Percentiles rank a stretch among this genome's conserved stretches.
Evolutionary conservation across 345 rosid genomes (phyloP).

Genomic region (Murraya paniculata): DNA sequence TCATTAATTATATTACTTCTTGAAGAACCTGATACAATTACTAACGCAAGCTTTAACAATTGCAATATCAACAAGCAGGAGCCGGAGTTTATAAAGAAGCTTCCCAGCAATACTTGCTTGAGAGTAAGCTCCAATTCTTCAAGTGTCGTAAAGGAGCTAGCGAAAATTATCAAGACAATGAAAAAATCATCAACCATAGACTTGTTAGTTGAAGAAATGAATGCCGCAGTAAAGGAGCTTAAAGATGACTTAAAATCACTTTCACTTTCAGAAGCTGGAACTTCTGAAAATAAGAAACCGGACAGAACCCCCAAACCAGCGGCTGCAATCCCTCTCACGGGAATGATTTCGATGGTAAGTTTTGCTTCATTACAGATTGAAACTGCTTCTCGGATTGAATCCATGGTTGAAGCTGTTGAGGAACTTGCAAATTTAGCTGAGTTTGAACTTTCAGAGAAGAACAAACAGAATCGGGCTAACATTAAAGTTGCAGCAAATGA

Average conservation of each 20-base stretch:
- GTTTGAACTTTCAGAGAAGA: slow-evolving; percentile 18
- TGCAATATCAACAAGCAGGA: slow-evolving; percentile 22
- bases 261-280: slow-evolving; percentile 3
- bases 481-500: slow-evolving; percentile 5
- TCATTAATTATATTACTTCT: neutral
- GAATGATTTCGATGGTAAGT: slow-evolving; percentile 33
- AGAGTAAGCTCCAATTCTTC: slow-evolving; percentile 36
- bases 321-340: slow-evolving; percentile 22
- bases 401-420: slow-evolving; percentile 26
- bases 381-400: slow-evolving; percentile 32
- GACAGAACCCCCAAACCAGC: neutral
- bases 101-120: slow-evolving; percentile 26
- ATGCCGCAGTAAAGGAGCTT: slow-evolving; percentile 29
- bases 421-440: slow-evolving; percentile 31
- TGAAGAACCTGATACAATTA: neutral
- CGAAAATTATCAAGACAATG: slow-evolving; percentile 31
- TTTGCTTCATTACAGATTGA: slow-evolving; percentile 39
- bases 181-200: slow-evolving; percentile 27
- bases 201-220: slow-evolving; percentile 36
- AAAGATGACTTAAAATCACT: slow-evolving; percentile 29
- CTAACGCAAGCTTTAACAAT: neutral
- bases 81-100: slow-evolving; percentile 35
- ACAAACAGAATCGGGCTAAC: slow-evolving; percentile 22
- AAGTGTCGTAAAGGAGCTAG: slow-evolving; percentile 31
- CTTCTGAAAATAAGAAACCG: neutral